Evolutionary conservation across 306 rosid species (phyloP).

Genomic region (Albizia julibrissin): DNA sequence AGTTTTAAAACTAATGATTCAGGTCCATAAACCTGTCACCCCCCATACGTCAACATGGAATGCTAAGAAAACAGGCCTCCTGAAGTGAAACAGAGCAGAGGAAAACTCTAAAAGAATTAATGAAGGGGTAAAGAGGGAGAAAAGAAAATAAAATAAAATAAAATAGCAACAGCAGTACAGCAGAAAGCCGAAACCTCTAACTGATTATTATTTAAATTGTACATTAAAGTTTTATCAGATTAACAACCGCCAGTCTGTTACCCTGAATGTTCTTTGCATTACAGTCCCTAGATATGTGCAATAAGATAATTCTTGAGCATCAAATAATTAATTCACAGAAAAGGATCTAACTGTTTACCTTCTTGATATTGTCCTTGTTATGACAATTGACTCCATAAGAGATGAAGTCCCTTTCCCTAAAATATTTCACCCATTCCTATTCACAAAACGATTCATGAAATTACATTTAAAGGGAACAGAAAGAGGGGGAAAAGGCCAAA

Average conservation of each 20-base stretch:
- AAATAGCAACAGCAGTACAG: neutral
- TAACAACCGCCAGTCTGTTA: neutral
- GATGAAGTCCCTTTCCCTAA: constrained; percentile 51
- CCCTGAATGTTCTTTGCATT: neutral
- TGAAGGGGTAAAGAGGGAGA: neutral
- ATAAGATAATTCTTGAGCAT: neutral
- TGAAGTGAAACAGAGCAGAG: constrained; percentile 20
- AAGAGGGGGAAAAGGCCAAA: neutral
- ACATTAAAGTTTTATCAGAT: neutral
- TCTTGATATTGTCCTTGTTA: constrained; percentile 66
- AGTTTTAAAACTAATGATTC: neutral
- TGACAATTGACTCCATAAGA: constrained; percentile 82
- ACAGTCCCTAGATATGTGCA: neutral
- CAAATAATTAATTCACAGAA: constrained; percentile 13
- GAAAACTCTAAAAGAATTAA: constrained; percentile 7
- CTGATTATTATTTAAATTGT: constrained; percentile 2
- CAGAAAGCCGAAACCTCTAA: constrained; percentile 19
- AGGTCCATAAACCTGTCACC: neutral
- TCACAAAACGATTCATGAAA: constrained; percentile 9
- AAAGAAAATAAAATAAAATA: neutral
- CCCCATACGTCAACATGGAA: neutral
- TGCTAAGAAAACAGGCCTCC: neutral
- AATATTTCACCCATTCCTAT: constrained; percentile 72
- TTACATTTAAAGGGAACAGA: neutral
- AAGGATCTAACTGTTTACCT: constrained; percentile 55